Evolutionary conservation across 768 basidiomycete genomes (phyloP).

Genomic region (Cystoderma amianthinum): DNA sequence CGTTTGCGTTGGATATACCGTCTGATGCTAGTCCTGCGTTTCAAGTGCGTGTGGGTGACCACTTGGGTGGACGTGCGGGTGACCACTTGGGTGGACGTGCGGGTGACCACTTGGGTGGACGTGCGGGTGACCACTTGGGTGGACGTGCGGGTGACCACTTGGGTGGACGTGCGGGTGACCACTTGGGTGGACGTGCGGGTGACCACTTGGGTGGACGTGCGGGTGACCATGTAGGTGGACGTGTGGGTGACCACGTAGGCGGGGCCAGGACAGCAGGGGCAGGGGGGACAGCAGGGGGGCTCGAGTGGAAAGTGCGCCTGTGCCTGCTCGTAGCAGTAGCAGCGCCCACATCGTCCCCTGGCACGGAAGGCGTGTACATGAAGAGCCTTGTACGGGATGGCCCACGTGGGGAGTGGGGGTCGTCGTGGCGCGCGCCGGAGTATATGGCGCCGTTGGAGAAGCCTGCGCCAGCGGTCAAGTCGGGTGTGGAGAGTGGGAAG

Average conservation of each 20-base stretch:
- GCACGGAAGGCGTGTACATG: constrained; percentile 44
- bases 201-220: no score
- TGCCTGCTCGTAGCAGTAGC: constrained; percentile 80
- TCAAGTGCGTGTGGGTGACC: constrained; percentile 46
- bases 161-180: no score
- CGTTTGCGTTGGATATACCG: constrained; percentile 89
- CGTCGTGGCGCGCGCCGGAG: constrained; percentile 51
- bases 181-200: no score
- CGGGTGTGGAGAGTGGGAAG: constrained; percentile 8
- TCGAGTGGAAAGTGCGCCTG: constrained; percentile 87
- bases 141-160: no score
- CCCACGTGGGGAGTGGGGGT: constrained; percentile 63
- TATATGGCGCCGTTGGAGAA: constrained; percentile 60
- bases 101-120: constrained; percentile 21
- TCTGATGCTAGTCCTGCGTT: constrained; percentile 89
- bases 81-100: constrained; percentile 25
- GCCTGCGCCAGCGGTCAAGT: constrained; percentile 12
- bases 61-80: constrained; percentile 31
- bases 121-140: constrained; percentile 29
- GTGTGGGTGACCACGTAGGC: no score
- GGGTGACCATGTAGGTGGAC: no score
- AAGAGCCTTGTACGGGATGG: constrained; percentile 54
- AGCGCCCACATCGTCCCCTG: constrained; percentile 31
- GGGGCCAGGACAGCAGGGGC: no score
- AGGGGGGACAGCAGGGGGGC: constrained; percentile 55